phyloP scores from a whole-genome alignment of 1,139 yeast species.

The Lodderomyces theae region DNA sequence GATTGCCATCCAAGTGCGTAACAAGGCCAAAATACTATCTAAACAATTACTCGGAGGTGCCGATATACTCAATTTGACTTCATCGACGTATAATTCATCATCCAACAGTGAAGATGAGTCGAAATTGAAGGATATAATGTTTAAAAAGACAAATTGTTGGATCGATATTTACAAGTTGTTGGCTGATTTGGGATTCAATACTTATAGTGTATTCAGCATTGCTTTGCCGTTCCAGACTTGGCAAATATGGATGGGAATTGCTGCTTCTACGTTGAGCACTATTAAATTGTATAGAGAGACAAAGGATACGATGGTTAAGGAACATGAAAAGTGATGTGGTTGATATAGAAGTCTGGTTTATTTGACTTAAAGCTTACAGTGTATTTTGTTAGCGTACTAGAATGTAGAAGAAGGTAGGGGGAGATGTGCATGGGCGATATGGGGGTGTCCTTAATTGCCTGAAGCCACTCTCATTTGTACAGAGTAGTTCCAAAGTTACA shows the following conservation, averaged over 20 bases:
- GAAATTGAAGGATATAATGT: conserved; percentile 32
- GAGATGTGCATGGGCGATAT: no score
- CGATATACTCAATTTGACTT: conserved; percentile 4
- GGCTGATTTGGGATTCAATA: conserved; percentile 42
- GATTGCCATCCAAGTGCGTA: conserved; percentile 40
- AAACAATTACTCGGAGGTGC: conserved; percentile 34
- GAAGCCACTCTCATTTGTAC: no score
- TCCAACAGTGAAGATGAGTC: conserved; percentile 20
- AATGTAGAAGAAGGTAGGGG: no score
- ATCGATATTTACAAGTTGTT: conserved; percentile 42
- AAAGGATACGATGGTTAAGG: conserved; percentile 24
- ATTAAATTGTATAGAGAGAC: conserved; percentile 43
- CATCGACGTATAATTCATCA: conserved; percentile 1
- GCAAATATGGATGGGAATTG: conserved; percentile 50
- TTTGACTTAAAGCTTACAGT: no score
- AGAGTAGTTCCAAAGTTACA: no score
- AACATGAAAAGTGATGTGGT: conserved; percentile 14
- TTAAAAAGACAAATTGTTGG: conserved; percentile 38
- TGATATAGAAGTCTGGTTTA: background rate
- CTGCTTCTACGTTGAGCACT: conserved; percentile 40
- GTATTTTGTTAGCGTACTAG: background rate
- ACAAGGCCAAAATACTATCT: conserved; percentile 36
- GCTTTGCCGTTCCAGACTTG: conserved; percentile 42
- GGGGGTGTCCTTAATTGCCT: no score
- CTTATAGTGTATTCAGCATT: conserved; percentile 43